These are phyloP conservation scores for Barbarea vulgaris DNA, from an alignment of 345 rosid genomes.

Conservation along the genomic window DNA sequence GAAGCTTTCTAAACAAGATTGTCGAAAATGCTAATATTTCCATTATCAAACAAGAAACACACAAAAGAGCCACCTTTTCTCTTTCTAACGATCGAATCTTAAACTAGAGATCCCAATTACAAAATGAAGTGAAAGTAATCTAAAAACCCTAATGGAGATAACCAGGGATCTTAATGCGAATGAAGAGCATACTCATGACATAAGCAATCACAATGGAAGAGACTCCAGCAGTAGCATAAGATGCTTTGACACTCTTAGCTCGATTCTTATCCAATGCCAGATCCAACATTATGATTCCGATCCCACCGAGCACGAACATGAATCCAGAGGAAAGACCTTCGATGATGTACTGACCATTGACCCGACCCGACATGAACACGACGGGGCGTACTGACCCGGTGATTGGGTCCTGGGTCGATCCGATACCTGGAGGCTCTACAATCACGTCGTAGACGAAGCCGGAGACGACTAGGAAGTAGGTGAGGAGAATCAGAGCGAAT, in stretches of 20 bases:
- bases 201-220: slow-evolving; percentile 69
- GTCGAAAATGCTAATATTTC: not conserved
- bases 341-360: slow-evolving; percentile 95
- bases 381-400: slow-evolving; percentile 91
- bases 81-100: not conserved
- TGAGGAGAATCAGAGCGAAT: slow-evolving; percentile 76
- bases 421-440: slow-evolving; percentile 97
- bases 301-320: slow-evolving; percentile 91
- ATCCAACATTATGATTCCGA: slow-evolving; percentile 82
- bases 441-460: slow-evolving; percentile 94
- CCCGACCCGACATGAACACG: slow-evolving; percentile 88
- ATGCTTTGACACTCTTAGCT: slow-evolving; percentile 75
- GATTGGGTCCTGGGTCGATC: slow-evolving; percentile 82
- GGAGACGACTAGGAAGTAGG: slow-evolving; percentile 93
- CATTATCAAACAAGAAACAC: slow-evolving; percentile 26
- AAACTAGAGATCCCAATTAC: slow-evolving; percentile 20
- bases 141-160: slow-evolving; percentile 54
- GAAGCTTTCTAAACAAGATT: not conserved
- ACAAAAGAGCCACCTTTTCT: not conserved
- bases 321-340: slow-evolving; percentile 98
- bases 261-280: slow-evolving; percentile 87
- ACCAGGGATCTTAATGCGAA: slow-evolving; percentile 97
- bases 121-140: slow-evolving; percentile 5
- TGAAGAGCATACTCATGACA: slow-evolving; percentile 92
- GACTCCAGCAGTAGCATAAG: slow-evolving; percentile 81